Conservation (phyloP, 140 eudicot species). For the Bidens hawaiensis region DNA sequence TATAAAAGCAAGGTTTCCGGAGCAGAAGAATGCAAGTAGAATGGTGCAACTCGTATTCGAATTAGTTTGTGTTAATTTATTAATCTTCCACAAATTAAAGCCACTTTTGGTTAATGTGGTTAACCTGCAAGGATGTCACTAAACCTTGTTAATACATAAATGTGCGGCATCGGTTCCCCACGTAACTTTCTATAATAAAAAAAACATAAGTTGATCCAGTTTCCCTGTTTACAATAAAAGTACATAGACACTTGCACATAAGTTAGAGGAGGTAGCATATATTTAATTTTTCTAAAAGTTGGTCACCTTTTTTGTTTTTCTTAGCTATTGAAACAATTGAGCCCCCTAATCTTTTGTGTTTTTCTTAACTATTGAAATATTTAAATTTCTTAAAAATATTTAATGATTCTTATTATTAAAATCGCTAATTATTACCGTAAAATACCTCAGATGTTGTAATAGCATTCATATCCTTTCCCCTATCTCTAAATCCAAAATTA, state of each 20-base stretch:
- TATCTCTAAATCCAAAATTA: too few relatives aligned
- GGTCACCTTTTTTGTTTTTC: too few relatives aligned
- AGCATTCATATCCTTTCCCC: too few relatives aligned
- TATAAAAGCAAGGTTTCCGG: neutral
- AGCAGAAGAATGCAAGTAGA: constrained; percentile 23
- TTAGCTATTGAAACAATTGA: too few relatives aligned
- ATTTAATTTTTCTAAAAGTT: too few relatives aligned
- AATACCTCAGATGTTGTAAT: too few relatives aligned
- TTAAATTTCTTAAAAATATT: too few relatives aligned
- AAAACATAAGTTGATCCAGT: neutral
- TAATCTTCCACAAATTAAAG: constrained; percentile 22
- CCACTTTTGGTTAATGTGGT: constrained; percentile 32
- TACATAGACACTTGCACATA: neutral
- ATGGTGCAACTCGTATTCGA: constrained; percentile 31
- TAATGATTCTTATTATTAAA: too few relatives aligned
- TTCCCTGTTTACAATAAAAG: constrained; percentile 11
- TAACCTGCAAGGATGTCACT: constrained; percentile 57
- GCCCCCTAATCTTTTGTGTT: too few relatives aligned
- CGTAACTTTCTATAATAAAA: constrained; percentile 13
- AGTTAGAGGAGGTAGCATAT: neutral
- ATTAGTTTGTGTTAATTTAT: neutral
- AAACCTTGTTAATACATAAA: constrained; percentile 15
- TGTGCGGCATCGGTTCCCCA: constrained; percentile 53
- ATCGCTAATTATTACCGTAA: too few relatives aligned
- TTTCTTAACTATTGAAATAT: too few relatives aligned